Percentiles rank a stretch among this genome's conserved stretches.
These are phyloP conservation scores for Pleurotus eryngii DNA, from an alignment of 768 basidiomycete species.

Conservation along the genomic window DNA sequence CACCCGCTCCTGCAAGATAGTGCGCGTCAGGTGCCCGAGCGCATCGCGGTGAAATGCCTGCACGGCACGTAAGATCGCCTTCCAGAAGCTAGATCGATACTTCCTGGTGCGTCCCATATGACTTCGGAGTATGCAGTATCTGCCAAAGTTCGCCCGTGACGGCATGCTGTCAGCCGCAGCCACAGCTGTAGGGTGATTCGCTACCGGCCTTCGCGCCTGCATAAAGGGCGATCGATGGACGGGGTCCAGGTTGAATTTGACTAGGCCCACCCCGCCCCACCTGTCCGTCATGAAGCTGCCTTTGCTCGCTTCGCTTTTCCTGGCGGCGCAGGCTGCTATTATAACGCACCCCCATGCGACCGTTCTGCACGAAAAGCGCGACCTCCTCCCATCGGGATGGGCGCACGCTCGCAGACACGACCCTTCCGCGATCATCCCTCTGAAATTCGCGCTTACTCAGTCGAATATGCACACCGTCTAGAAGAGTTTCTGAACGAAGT, in stretches of 20 bases:
- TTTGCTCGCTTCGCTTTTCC: conserved; percentile 3
- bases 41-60: conserved; percentile 1
- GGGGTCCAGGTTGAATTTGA: too few relatives aligned
- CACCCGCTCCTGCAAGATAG: neutral
- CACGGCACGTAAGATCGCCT: too few relatives aligned
- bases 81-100: neutral
- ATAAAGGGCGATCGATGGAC: too few relatives aligned
- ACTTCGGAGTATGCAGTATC: conserved; percentile 1
- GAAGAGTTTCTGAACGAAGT: conserved; percentile 45
- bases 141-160: neutral
- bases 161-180: neutral
- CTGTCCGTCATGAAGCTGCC: neutral
- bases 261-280: neutral
- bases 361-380: conserved; percentile 36
- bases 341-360: conserved; percentile 32
- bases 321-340: conserved; percentile 4
- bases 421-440: conserved; percentile 34
- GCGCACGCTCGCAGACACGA: conserved; percentile 30
- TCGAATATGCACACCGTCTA: conserved; percentile 40
- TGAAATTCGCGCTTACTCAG: conserved; percentile 48
- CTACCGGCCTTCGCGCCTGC: too few relatives aligned
- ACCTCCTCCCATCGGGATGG: conserved; percentile 39
- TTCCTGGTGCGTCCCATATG: neutral
- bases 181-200: too few relatives aligned
- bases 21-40: neutral